Base-by-base conservation (phyloP, 2,329 filamentous ascomycete genomes). In the Cladosporium austrohemisphaericum region DNA sequence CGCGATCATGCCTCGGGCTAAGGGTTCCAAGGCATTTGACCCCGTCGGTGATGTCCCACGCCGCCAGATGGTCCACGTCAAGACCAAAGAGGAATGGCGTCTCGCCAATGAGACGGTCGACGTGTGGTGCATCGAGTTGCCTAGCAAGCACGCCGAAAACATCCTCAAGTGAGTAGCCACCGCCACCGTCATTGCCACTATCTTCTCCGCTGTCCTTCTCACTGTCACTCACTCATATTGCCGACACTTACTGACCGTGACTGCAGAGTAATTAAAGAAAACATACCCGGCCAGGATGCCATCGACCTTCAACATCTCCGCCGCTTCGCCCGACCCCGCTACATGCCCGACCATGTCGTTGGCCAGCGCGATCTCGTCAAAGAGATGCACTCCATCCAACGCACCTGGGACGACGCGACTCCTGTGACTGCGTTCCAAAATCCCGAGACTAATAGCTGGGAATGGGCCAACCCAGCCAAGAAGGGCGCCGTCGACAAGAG, bases 101-200 rank as follows among this genome's bases (percentile, higher is more conserved):
- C 72, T 73, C 50, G 68, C 68, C 45, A 67, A 71, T 28, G 74
- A 76, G 57, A 75, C 71, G 23, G 64, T 84, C 41, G 74, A 79
- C 52, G 84, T 84, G 47, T 86, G 85, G 65, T 80, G 88, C 55
- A 84, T 88, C 41, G 78, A 85, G 61, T 79, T 86, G 48, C 86
- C 86, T 38, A 80, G 83, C 55, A 86, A 83, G 67, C 76, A 78
- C 59, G 85, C 86, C 57, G 88, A 86, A 66, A 76, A 78, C 56
- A 78, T 89, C 61, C 79, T 93, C 63, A 82, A 78, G 86, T 90
- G 71, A 66, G 81, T 75, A 28, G 41, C 38, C 25, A 35, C 41
- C 5, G 19, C 8, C 25, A 26, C 11, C 16, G n/a, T n/a, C n/a
- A n/a, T n/a, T 35, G 33, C 32, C 3, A 11, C 5, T 26, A 20